These are phyloP conservation scores for Lunularia cruciata DNA, from an alignment of 225 moss, liverwort and hornwort genomes.

Conservation along the genomic window DNA sequence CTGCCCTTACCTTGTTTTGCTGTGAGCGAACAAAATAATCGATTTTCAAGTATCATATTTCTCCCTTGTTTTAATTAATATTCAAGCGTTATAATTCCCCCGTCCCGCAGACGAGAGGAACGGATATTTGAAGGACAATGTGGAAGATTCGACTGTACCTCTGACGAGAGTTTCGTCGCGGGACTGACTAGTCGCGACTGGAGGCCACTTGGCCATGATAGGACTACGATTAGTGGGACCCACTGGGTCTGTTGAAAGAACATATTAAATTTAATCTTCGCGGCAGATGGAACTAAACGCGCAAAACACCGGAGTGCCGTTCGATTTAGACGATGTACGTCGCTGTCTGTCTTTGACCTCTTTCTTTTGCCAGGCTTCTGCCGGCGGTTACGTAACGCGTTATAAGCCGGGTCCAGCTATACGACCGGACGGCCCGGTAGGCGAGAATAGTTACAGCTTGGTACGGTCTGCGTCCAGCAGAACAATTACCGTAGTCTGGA, in stretches of 20 bases:
- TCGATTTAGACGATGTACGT: neutral
- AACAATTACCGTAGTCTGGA: too few relatives aligned
- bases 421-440: too few relatives aligned
- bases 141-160: neutral
- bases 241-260: neutral
- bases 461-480: too few relatives aligned
- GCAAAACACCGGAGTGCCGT: neutral
- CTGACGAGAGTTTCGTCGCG: neutral
- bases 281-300: neutral
- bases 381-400: slow-evolving; percentile 1
- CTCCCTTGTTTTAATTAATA: too few relatives aligned
- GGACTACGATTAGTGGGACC: neutral
- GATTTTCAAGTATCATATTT: too few relatives aligned
- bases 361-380: neutral
- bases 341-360: neutral
- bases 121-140: too few relatives aligned
- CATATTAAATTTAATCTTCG: neutral
- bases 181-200: neutral
- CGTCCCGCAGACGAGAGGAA: too few relatives aligned
- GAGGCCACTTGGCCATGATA: neutral
- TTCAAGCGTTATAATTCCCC: too few relatives aligned
- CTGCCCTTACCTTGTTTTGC: too few relatives aligned
- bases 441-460: too few relatives aligned
- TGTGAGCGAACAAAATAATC: too few relatives aligned
- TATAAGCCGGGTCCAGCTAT: too few relatives aligned